Base-by-base conservation (phyloP, 345 rosid species). In the Chamaenerion angustifolium region DNA sequence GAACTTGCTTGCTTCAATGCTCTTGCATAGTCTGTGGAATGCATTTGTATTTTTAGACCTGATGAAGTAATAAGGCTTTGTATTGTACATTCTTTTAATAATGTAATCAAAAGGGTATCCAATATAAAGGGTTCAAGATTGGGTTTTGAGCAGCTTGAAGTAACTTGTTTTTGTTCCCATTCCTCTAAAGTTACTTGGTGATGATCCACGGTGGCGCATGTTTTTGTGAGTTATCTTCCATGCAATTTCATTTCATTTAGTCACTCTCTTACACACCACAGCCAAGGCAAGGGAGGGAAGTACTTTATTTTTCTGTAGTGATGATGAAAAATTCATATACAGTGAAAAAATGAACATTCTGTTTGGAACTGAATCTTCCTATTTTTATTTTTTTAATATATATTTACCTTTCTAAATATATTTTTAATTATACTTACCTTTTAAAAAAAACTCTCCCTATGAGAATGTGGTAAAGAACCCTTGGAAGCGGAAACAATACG, bases 1-100 rank as follows among this genome's bases (percentile, higher is more conserved):
- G 63, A 75, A 72, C 67, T 48, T 71, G 56, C 57, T 68, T 62
- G 63, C 79, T 19, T 63, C 76, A 9, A 75, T 77, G 59, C 67
- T 67, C 48, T 55, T 65, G 68, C 78, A 74, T 54, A 67, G 78
- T 66, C 76, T 71, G 16, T 74, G 75, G 74, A 78, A 78, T 61
- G 76, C 70, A 49, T 72, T 75, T 48, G 71, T 75, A 45, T 73
- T 75, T 72, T 55, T 75, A 55, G 74, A 72, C 66, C 61, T 77
- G 31, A 64, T 72, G 77, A 80, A 58, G 63, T 75, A 67, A 50
- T 49, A 58, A 14, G 35, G 19, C 44, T 61, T 47, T 51, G 48
- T 17, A 13, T n/a, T 45, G 45, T 52, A 19, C 45, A 58, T 55
- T 64, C 54, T 55, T 57, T 40, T 43, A 16, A 37, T 18, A 11